Evolutionary conservation across 2,329 filamentous ascomycete species (phyloP), one percentile per base, ranked within the genome.

Genomic region (Volutella citrinella): DNA sequence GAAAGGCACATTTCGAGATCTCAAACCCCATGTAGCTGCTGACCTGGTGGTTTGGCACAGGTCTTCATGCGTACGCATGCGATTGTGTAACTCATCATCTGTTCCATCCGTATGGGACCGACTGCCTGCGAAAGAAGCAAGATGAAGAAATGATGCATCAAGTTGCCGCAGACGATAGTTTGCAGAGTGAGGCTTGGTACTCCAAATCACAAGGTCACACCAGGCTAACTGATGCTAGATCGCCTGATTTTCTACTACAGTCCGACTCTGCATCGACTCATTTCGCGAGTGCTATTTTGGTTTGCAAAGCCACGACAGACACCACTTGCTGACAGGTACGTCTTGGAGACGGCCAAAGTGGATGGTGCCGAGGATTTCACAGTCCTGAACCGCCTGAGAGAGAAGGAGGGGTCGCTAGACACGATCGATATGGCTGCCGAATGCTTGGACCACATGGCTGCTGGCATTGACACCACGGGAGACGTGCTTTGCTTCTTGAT

Each of bases 381-480:
- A 1, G 67, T 84, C 5, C 55, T 82, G 28, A 71, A 69, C 50
- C 72, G 78, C 20, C 71, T 85, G 45, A 60, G 75, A 52, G 61
- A 77, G 49, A 66, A 77, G 60, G 56, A 60, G 6, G 50, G 40
- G 5, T 57, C 64, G 5, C 64, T 82, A 20, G 66, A 74, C 20
- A 56, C 64, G 5, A 59, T 76, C 4, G 72, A 80, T 47, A 71
- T 77, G 43, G 80, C 80, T 0, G 80, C 81, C 14, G 82, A 87
- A 57, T 83, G 78, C 48, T 72, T 83, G 36, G 82, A 86, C 47
- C 82, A 86, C 55, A 79, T 86, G 76, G 78, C 75, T 0, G 82
- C 82, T 0, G 82, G 82, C 1, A 84, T 86, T 40, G 82, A 86
- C 48, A 86, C 82, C 1, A 85, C 82, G 0, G 80, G 81, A 12